Base-by-base conservation (phyloP, 2,329 filamentous ascomycete genomes). In the Cladosporium sp. region DNA sequence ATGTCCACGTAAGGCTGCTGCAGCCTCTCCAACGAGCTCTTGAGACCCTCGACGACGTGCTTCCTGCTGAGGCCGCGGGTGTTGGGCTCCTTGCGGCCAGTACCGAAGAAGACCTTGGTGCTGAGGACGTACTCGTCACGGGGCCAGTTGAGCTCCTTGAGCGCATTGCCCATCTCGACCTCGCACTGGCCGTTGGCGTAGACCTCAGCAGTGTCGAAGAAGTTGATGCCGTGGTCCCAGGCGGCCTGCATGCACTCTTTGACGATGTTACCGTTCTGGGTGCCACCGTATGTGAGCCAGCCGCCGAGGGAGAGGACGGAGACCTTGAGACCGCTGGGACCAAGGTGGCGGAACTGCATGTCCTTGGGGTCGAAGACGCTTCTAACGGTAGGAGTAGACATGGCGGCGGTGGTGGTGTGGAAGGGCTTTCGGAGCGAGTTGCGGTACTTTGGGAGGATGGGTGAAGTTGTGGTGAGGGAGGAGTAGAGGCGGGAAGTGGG, bases 1-100 rank as follows among this genome's bases (percentile, higher is more conserved):
- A 87, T 75, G 69, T 87, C 85, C 56, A 87, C 85, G 67, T 89
- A 90, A n/a, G 82, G 80, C 56, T 83, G 78, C 67, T 86, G 78
- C 52, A 89, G 77, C 28, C 86, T 78, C 64, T 78, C 73, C n/a
- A 86, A 72, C 1, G 78, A 83, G 69, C 75, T 77, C 74, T 85
- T 82, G 55, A 85, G 73, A 34, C 83, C 84, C 72, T 87, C 78
- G n/a, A 80, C 73, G 51, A 81, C 76, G 70, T 81, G 78, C 74
- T 80, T 80, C 69, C 73, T 75, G 58, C 74, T 77, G 39, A 80
- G 69, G 54, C 78, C 78, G 40, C 77, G 71, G n/a, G 78, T 81
- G 70, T 81, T 81, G 59, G 82, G 82, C 73, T 85, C 82, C 72
- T 84, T 82, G 62, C 82, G 76, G 11, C 78, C 79, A 25, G 63